Base-by-base conservation (phyloP, 495 filamentous ascomycete species). In the Alectoria sarmentosa region DNA sequence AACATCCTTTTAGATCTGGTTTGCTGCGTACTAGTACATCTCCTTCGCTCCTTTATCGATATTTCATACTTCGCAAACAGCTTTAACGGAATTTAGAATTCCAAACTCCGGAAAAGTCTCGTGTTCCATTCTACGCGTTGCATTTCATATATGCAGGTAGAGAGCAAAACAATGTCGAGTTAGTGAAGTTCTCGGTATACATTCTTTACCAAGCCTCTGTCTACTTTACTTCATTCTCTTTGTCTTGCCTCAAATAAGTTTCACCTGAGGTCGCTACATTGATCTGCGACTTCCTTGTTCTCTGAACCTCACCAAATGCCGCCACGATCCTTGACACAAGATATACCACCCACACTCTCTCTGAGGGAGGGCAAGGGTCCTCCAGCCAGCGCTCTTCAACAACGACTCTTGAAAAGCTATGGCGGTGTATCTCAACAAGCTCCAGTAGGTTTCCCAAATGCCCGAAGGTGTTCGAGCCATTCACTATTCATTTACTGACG, bases 341-440 rank as follows among this genome's bases (percentile, higher is more conserved):
- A n/a, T n/a, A n/a, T n/a, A n/a, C n/a, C n/a, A n/a, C n/a, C 41
- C n/a, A 19, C 32, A n/a, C 19, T 26, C 19, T 28, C 32, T 26
- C 13, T 4, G 32, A 39, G 19, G 42, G 49, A 52, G 44, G 28
- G 34, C 30, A 30, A 62, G 60, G 21, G 44, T 30, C n/a, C 34
- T 17, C 42, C 44, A 26, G 30, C 30, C 28, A 34, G 52, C 26
- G 26, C 21, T 28, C 17, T 41, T 26, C n/a, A 21, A 28, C 34
- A 26, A 38, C 60, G 28, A 19, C 21, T 11, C 15, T 28, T 62
- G 26, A 57, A 44, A 10, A 17, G 41, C 41, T 17, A 70, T 70
- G 69, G 48, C 66, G 30, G 69, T 66, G 46, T 39, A 64, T 39
- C n/a, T 70, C 4, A 46, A 46, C 2, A 70, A 71, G 58, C 52